Percentiles rank a stretch among this genome's conserved stretches.
Conservation (phyloP, 768 basidiomycete species). For the Tricholoma flavovirens region DNA sequence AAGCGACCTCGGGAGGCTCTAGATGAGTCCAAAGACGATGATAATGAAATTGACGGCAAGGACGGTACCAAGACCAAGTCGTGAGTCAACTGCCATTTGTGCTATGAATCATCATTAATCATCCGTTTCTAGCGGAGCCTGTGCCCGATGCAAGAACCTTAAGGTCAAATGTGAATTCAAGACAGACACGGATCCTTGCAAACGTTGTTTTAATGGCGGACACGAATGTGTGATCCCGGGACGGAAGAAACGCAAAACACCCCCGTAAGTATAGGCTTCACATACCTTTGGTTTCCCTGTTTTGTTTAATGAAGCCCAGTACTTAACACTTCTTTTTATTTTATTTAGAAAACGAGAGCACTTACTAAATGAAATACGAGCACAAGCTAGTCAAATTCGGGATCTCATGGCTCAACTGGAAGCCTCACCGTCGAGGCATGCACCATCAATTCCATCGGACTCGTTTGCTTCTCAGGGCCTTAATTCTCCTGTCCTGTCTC, state of each 20-base stretch:
- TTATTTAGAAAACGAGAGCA: slow-evolving; percentile 71
- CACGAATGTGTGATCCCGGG: slow-evolving; percentile 80
- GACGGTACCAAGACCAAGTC: slow-evolving; percentile 38
- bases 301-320: background rate
- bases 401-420: slow-evolving; percentile 69
- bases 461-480: slow-evolving; percentile 21
- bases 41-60: slow-evolving; percentile 32
- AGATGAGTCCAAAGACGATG: slow-evolving; percentile 30
- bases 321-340: slow-evolving; percentile 4
- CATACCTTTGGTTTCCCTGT: background rate
- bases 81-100: slow-evolving; percentile 23
- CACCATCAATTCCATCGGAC: slow-evolving; percentile 19
- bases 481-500: slow-evolving; percentile 33
- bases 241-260: slow-evolving; percentile 72
- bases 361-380: slow-evolving; percentile 69
- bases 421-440: slow-evolving; percentile 14
- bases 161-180: slow-evolving; percentile 77
- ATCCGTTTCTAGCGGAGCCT: slow-evolving; percentile 43
- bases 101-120: slow-evolving; percentile 2
- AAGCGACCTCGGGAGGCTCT: slow-evolving; percentile 34
- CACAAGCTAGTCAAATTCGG: slow-evolving; percentile 68
- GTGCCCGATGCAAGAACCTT: slow-evolving; percentile 60
- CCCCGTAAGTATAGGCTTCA: slow-evolving; percentile 50
- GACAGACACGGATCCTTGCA: slow-evolving; percentile 68
- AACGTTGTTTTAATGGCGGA: slow-evolving; percentile 62